phyloP scores from a whole-genome alignment of 75 land plant species.

The Sequoiadendron giganteum region DNA sequence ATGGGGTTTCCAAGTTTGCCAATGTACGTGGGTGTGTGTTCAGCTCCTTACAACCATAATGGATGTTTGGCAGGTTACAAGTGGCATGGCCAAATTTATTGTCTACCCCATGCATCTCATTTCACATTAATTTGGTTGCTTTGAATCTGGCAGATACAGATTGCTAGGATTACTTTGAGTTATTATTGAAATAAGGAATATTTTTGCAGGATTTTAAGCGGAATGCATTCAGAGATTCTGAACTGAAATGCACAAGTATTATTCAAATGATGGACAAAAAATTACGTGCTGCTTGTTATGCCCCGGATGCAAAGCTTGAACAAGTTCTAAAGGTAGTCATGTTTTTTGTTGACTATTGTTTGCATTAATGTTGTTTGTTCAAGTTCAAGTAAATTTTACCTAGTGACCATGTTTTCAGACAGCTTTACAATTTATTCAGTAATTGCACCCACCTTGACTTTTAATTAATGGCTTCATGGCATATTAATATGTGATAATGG shows the following conservation, averaged over 20 bases:
- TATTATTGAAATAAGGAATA: background rate
- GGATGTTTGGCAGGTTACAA: background rate
- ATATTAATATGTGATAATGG: background rate
- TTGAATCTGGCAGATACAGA: background rate
- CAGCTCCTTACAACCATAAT: background rate
- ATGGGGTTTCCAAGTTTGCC: background rate
- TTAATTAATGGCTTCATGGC: background rate
- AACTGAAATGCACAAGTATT: slow-evolving; percentile 62
- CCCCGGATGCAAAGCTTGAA: slow-evolving; percentile 65
- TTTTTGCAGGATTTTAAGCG: slow-evolving; percentile 73
- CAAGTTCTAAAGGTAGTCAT: slow-evolving; percentile 56
- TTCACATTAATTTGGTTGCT: background rate
- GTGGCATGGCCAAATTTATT: background rate
- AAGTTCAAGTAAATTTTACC: background rate
- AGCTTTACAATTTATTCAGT: background rate
- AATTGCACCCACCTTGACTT: background rate
- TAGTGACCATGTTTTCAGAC: background rate
- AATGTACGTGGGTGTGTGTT: background rate
- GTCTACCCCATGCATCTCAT: background rate
- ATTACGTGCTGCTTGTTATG: slow-evolving; percentile 72
- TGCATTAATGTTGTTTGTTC: background rate
- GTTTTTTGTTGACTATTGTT: background rate
- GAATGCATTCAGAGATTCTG: slow-evolving; percentile 78
- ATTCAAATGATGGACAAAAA: slow-evolving; percentile 82
- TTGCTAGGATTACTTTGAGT: background rate